Percentiles rank a stretch among this genome's conserved stretches.
These are phyloP conservation scores for Acephala macrosclerotiorum DNA, from an alignment of 2,329 filamentous ascomycete genomes.

Conservation along the genomic window DNA sequence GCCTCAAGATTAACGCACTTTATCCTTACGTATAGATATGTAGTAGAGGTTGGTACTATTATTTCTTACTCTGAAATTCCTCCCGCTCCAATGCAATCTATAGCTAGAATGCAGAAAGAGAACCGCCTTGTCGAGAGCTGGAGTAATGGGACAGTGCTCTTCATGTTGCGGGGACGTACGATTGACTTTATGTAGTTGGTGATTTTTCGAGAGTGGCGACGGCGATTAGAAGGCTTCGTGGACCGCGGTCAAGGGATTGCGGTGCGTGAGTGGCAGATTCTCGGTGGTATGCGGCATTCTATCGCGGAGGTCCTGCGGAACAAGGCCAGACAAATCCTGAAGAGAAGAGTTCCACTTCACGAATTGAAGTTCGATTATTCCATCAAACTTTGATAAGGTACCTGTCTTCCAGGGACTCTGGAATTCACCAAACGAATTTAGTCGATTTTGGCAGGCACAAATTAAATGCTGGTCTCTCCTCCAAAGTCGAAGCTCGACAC, in stretches of 20 bases:
- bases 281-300: constrained; percentile 20
- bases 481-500: not conserved
- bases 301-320: constrained; percentile 20
- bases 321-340: constrained; percentile 20
- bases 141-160: constrained; percentile 23
- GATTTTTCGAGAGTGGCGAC: constrained; percentile 15
- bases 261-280: constrained; percentile 19
- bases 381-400: not conserved
- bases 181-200: constrained; percentile 24
- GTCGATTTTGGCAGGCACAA: not conserved
- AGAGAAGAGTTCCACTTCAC: constrained; percentile 10
- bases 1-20: constrained; percentile 22
- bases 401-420: not conserved
- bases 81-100: constrained; percentile 17
- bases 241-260: constrained; percentile 22
- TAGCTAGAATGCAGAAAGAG: constrained; percentile 19
- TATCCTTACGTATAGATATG: constrained; percentile 19
- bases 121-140: constrained; percentile 18
- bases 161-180: constrained; percentile 25
- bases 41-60: constrained; percentile 18
- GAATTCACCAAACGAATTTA: not conserved
- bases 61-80: constrained; percentile 24
- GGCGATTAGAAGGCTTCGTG: constrained; percentile 18
- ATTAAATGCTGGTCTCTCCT: not conserved
- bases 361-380: too few relatives aligned